These are phyloP conservation scores for Axilococcus clingmanii DNA, from an alignment of 139 green algal species.

Conservation along the genomic window DNA sequence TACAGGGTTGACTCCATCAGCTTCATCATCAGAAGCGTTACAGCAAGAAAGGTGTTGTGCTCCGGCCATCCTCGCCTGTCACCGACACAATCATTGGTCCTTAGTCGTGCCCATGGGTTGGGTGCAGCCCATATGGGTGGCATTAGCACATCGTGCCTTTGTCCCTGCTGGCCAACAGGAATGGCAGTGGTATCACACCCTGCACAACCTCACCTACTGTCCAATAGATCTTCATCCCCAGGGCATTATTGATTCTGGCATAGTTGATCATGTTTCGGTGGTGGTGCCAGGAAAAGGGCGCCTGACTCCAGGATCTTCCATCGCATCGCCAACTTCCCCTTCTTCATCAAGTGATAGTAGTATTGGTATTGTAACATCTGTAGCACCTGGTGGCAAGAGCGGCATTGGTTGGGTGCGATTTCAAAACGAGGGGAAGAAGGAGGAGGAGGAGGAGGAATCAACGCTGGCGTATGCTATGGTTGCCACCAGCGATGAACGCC, in stretches of 20 bases:
- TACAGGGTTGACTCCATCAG: neutral
- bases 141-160: constrained; percentile 16
- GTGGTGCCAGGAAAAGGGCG: constrained; percentile 3
- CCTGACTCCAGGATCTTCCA: constrained; percentile 4
- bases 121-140: constrained; percentile 36
- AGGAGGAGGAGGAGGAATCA: neutral
- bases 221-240: constrained; percentile 38
- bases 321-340: neutral
- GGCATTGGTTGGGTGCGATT: neutral
- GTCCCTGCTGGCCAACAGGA: constrained; percentile 39
- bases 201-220: constrained; percentile 24
- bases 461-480: neutral
- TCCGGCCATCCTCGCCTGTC: constrained; percentile 25
- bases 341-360: neutral
- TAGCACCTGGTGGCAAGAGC: neutral
- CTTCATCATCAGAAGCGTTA: neutral
- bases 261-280: neutral
- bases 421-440: neutral
- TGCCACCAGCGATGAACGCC: neutral
- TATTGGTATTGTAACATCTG: constrained; percentile 2
- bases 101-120: constrained; percentile 40
- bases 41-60: constrained; percentile 17
- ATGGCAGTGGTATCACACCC: constrained; percentile 41
- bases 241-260: constrained; percentile 26
- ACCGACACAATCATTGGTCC: constrained; percentile 38